Conservation (phyloP, 768 basidiomycete genomes). For the Lactarius deliciosus region DNA sequence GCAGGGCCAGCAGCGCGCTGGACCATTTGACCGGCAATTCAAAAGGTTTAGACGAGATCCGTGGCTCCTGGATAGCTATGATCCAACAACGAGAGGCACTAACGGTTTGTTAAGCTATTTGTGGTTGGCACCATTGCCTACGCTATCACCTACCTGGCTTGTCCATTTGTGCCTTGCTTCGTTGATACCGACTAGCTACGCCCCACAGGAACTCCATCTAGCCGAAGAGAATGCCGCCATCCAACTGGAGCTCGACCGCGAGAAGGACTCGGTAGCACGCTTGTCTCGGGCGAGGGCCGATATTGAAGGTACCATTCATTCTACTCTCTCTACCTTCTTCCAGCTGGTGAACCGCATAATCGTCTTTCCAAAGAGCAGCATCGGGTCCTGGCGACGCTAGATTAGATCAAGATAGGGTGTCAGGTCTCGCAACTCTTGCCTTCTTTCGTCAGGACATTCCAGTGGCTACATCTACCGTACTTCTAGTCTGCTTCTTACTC, state of each 20-base stretch:
- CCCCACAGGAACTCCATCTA: conserved; percentile 11
- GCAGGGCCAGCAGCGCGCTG: conserved; percentile 6
- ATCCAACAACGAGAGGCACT: conserved; percentile 10
- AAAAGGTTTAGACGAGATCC: conserved; percentile 19
- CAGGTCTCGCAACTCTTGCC: neutral
- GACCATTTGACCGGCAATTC: conserved; percentile 8
- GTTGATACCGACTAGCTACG: neutral
- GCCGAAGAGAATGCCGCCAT: conserved; percentile 10
- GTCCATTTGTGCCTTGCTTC: neutral
- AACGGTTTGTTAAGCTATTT: conserved; percentile 13
- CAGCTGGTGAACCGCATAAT: conserved; percentile 2
- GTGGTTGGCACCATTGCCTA: neutral
- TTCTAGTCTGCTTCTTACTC: neutral
- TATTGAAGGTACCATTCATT: conserved; percentile 22
- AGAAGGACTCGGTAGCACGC: conserved; percentile 12
- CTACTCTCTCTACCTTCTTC: neutral
- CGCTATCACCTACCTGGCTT: neutral
- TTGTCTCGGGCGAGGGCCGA: conserved; percentile 17
- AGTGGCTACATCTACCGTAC: neutral
- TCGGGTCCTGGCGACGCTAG: conserved; percentile 2
- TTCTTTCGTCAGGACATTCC: neutral
- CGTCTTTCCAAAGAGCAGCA: conserved; percentile 16
- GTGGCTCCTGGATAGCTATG: conserved; percentile 9
- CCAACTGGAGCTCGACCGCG: conserved; percentile 15
- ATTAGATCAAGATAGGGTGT: neutral